Base-by-base conservation (phyloP, 176 grass and related monocot species). In the Zoysia pacifica region DNA sequence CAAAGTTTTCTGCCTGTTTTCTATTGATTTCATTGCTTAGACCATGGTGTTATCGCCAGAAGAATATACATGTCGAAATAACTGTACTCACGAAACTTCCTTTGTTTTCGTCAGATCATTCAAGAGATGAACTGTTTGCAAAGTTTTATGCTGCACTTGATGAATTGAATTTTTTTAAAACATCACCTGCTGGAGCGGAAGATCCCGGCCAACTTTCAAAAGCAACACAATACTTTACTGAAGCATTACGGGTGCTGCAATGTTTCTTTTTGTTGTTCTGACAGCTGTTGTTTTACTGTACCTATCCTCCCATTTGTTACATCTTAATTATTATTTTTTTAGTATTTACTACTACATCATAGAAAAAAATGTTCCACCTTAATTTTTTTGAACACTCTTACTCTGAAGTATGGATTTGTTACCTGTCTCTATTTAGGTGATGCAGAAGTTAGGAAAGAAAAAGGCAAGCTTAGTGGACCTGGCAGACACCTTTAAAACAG, bases 401-500 rank as follows among this genome's bases (percentile, higher is more conserved):
- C 35, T 5, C 72, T 74, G 15, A 55, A 79, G 28, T 74, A 62
- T 50, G 18, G 44, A 28, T 1, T 35, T 75, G 18, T 35, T 16
- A 9, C 66, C 73, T 58, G 40, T 69, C 18, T 48, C 52, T 75
- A 20, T 76, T 80, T 87, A 93, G 91, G 88, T 45, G 20, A 71
- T 88, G 68, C 79, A 75, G 12, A 88, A 85, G 11, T 88, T 67
- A 16, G 65, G 83, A 76, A 82, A 61, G 39, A 60, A 85, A 69
- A 84, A 39, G 6, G 58, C 82, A 77, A 82, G 82, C 74, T 86
- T 89, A 72, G 59, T 37, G 13, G 85, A 93, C 70, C 67, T 97
- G 79, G 88, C 90, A 70, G 93, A 97, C 18, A 81, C 79, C 85
- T 87, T 91, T 37, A 97, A 97, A 72, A 85, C 83, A 48, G 91